phyloP scores from a whole-genome alignment of 306 rosid genomes.

The Trifolium subterraneum region DNA sequence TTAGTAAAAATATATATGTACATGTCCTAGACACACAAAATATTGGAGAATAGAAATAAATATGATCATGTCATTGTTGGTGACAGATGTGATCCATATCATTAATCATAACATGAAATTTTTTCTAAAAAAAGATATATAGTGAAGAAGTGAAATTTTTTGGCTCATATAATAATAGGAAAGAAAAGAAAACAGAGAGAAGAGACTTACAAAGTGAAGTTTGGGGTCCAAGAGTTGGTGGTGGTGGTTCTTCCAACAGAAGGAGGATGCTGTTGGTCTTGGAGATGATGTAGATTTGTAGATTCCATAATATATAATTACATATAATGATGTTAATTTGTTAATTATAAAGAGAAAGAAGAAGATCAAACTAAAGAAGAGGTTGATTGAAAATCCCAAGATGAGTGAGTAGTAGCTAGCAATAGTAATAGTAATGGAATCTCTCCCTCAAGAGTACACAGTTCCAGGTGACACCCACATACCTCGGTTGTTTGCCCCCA shows the following conservation, averaged over 20 bases:
- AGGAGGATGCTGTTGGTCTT: conserved; percentile 58
- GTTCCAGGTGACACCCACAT: conserved; percentile 71
- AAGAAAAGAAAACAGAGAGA: background rate
- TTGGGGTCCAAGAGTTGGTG: conserved; percentile 61
- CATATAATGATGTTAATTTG: background rate
- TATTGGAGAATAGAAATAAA: background rate
- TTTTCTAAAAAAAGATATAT: too few species aligned
- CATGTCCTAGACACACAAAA: background rate
- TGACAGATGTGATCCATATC: background rate
- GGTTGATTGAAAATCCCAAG: conserved; percentile 84
- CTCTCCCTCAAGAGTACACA: conserved; percentile 34
- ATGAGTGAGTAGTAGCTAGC: conserved; percentile 36
- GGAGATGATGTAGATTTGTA: conserved; percentile 59
- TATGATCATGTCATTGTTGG: background rate
- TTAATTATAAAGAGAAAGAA: conserved; percentile 16
- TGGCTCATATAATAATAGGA: background rate
- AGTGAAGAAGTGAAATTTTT: too few species aligned
- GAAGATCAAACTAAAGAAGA: background rate
- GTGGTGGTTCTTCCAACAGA: conserved; percentile 42
- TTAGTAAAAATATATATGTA: background rate
- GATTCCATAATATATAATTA: conserved; percentile 61
- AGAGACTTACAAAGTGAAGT: conserved; percentile 58
- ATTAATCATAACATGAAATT: background rate
- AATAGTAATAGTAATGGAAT: conserved; percentile 42
- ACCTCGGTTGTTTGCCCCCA: conserved; percentile 40